A percentile compares a stretch with the other conserved stretches of the same genome.
Conservation (phyloP, 2,329 filamentous ascomycete genomes). For the Phialophora chinensis region DNA sequence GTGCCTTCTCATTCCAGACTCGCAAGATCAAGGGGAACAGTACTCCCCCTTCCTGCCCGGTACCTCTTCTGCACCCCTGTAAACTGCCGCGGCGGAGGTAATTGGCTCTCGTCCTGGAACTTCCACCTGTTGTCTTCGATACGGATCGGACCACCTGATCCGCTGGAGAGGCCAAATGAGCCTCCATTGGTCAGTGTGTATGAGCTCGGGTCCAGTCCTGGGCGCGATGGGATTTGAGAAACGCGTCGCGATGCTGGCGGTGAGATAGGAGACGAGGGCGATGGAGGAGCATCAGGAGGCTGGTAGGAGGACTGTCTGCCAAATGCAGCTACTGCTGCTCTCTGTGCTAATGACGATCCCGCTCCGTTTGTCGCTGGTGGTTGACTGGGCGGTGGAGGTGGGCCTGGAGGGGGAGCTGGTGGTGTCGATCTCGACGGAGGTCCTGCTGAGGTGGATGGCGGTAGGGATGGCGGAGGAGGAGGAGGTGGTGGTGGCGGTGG, state of each 20-base stretch:
- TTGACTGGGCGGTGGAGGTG: conserved; percentile 42
- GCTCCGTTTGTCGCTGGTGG: conserved; percentile 45
- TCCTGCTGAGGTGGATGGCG: conserved; percentile 52
- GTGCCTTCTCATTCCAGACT: conserved; percentile 31
- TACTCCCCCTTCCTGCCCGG: conserved; percentile 88
- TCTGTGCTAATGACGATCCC: conserved; percentile 60
- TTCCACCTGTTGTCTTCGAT: conserved; percentile 84
- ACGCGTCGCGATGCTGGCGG: conserved; percentile 53
- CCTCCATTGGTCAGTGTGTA: conserved; percentile 75
- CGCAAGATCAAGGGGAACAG: conserved; percentile 82
- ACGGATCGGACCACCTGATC: conserved; percentile 23
- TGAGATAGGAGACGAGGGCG: conserved; percentile 49
- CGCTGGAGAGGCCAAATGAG: conserved; percentile 33
- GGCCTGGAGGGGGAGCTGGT: conserved; percentile 44
- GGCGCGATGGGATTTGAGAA: conserved; percentile 53
- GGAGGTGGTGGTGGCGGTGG: conserved; percentile 51
- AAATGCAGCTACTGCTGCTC: conserved; percentile 65
- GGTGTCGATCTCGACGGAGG: conserved; percentile 56
- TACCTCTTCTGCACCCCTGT: conserved; percentile 77
- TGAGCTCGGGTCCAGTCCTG: conserved; percentile 74
- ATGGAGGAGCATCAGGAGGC: conserved; percentile 49
- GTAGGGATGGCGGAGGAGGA: conserved; percentile 60
- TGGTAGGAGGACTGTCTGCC: conserved; percentile 46
- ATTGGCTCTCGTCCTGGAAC: conserved; percentile 79
- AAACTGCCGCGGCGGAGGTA: conserved; percentile 87